Conservation (phyloP, 495 filamentous ascomycete species). For the Achaetomiella virescens region DNA sequence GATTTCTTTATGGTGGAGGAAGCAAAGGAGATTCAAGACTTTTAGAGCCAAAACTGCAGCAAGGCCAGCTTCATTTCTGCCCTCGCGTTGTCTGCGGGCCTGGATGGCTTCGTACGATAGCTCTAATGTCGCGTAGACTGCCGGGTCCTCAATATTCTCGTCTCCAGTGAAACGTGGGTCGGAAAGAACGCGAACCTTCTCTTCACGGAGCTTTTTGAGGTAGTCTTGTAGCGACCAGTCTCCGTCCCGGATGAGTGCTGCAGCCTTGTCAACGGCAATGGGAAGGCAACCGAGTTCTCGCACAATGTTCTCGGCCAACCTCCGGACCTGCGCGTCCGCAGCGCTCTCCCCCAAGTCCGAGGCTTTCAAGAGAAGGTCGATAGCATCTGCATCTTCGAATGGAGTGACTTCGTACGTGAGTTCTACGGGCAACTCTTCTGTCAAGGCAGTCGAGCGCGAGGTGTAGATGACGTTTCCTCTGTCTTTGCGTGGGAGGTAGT, state of each 20-base stretch:
- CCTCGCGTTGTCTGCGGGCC: neutral
- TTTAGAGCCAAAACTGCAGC: conserved; percentile 9
- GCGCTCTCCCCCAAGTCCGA: neutral
- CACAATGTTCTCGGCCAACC: too few relatives aligned
- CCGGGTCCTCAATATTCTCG: neutral
- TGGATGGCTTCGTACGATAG: conserved; percentile 8
- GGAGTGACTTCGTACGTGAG: conserved; percentile 1
- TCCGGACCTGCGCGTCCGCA: neutral
- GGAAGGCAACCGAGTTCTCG: conserved; percentile 18
- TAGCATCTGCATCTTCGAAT: conserved; percentile 11
- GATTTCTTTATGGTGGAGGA: conserved; percentile 20
- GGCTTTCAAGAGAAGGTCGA: conserved; percentile 15
- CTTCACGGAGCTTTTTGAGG: neutral
- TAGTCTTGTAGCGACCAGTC: conserved; percentile 4
- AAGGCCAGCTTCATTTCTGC: neutral
- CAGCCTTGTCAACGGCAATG: conserved; percentile 20
- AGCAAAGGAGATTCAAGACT: conserved; percentile 12
- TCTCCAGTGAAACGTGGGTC: neutral
- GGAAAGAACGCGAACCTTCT: conserved; percentile 5
- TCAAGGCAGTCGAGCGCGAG: neutral
- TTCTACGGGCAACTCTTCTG: neutral
- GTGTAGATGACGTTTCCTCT: conserved; percentile 23
- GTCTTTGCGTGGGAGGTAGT: neutral
- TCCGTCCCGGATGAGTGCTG: conserved; percentile 3
- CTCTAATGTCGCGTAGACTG: conserved; percentile 20